These are phyloP conservation scores for Turritis glabra DNA, from an alignment of 345 rosid genomes.

Conservation along the genomic window DNA sequence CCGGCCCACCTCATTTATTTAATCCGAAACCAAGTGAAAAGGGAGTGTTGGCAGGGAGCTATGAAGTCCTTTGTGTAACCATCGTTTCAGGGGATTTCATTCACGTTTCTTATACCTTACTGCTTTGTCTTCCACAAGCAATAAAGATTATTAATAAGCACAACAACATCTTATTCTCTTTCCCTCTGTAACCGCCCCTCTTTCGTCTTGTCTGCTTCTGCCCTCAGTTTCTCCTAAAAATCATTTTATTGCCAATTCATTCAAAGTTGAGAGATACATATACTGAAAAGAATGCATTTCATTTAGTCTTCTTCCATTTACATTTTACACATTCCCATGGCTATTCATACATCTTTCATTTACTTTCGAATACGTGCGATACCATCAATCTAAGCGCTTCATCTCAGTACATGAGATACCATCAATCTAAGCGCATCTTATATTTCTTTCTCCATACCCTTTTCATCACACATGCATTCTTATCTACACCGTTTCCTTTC, in stretches of 20 bases:
- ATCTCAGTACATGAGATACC: slow-evolving; percentile 3
- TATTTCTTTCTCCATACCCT: slow-evolving; percentile 14
- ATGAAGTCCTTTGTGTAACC: slow-evolving; percentile 4
- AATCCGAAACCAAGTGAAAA: slow-evolving; percentile 9
- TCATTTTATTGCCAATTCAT: not conserved
- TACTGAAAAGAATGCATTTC: slow-evolving; percentile 13
- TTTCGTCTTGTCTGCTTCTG: slow-evolving; percentile 23
- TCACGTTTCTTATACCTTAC: slow-evolving; percentile 8
- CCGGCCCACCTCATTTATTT: slow-evolving; percentile 43
- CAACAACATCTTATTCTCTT: slow-evolving; percentile 8
- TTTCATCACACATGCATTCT: slow-evolving; percentile 25
- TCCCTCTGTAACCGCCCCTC: slow-evolving; percentile 1
- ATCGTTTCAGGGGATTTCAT: slow-evolving; percentile 14
- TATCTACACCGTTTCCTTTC: slow-evolving; percentile 29
- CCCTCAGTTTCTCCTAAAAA: not conserved
- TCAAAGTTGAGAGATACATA: slow-evolving; percentile 6
- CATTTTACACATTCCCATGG: slow-evolving; percentile 20
- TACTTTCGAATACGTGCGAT: slow-evolving; percentile 10
- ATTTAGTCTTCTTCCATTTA: slow-evolving; percentile 29
- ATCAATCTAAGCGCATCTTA: slow-evolving; percentile 30
- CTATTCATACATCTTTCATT: slow-evolving; percentile 9
- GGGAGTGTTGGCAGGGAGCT: not conserved
- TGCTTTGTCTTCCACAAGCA: not conserved
- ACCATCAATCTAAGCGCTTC: not conserved
- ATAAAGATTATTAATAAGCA: not conserved